Conservation (phyloP, 169 alveolate species). For the Blepharisma undulans region DNA sequence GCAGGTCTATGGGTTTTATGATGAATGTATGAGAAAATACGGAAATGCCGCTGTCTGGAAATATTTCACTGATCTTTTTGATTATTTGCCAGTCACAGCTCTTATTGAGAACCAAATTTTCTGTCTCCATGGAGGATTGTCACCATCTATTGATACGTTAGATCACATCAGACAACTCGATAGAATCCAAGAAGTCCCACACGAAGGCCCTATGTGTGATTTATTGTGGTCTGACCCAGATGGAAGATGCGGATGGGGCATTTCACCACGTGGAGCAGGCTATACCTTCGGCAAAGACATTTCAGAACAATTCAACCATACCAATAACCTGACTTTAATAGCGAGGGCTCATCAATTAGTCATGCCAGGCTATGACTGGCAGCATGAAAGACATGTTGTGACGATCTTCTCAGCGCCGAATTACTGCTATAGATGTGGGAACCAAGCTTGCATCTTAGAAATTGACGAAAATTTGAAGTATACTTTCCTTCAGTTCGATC, state of each 20-base stretch:
- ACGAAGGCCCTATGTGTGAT: slow-evolving; percentile 90
- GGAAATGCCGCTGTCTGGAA: slow-evolving; percentile 92
- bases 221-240: slow-evolving; percentile 90
- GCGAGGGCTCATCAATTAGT: slow-evolving; percentile 86
- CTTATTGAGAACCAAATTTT: slow-evolving; percentile 69
- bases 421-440: slow-evolving; percentile 99
- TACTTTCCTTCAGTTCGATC: slow-evolving; percentile 63
- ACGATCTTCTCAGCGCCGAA: slow-evolving; percentile 99
- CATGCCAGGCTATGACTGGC: slow-evolving; percentile 83
- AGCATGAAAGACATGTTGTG: slow-evolving; percentile 92
- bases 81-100: slow-evolving; percentile 87
- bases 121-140: slow-evolving; percentile 82
- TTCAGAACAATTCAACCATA: slow-evolving; percentile 74
- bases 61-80: slow-evolving; percentile 91
- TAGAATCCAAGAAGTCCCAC: slow-evolving; percentile 87
- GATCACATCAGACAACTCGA: slow-evolving; percentile 84
- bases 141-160: slow-evolving; percentile 78
- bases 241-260: slow-evolving; percentile 79
- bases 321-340: slow-evolving; percentile 72
- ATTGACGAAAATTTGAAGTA: slow-evolving; percentile 91
- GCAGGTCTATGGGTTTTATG: slow-evolving; percentile 93
- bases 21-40: slow-evolving; percentile 91
- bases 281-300: slow-evolving; percentile 84
- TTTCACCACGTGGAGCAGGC: slow-evolving; percentile 88
- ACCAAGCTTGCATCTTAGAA: slow-evolving; percentile 97